phyloP scores from a whole-genome alignment of 306 rosid species.

The Herpetospermum pedunculosum region DNA sequence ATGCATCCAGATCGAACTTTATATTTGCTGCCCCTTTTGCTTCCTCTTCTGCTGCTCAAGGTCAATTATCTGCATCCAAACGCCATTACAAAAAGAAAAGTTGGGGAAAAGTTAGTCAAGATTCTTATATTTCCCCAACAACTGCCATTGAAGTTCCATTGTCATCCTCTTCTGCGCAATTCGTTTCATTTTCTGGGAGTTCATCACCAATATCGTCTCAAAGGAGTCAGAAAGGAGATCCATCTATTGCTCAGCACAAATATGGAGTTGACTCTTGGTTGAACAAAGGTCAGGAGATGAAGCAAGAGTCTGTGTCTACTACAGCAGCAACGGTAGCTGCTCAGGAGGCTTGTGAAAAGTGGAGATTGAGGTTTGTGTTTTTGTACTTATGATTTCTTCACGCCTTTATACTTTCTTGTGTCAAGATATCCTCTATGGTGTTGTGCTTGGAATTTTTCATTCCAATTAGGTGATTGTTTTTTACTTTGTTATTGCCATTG shows the following conservation, averaged over 20 bases:
- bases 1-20: conserved; percentile 42
- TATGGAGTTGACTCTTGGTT: conserved; percentile 21
- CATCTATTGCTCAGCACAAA: conserved; percentile 27
- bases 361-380: conserved; percentile 70
- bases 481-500: neutral
- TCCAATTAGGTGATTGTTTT: conserved; percentile 1
- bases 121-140: conserved; percentile 26
- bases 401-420: neutral
- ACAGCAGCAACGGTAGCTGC: conserved; percentile 36
- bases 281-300: conserved; percentile 29
- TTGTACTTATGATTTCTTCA: conserved; percentile 9
- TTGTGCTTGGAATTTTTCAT: neutral
- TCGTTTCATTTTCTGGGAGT: conserved; percentile 38
- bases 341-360: conserved; percentile 88
- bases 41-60: conserved; percentile 53
- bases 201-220: conserved; percentile 36
- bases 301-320: conserved; percentile 33
- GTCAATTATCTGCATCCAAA: conserved; percentile 48
- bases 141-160: conserved; percentile 38
- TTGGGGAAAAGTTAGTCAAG: conserved; percentile 46
- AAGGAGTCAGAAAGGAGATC: conserved; percentile 31
- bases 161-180: conserved; percentile 44
- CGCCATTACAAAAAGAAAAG: conserved; percentile 48
- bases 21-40: conserved; percentile 82
- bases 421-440: neutral